Base-by-base conservation (phyloP, 2,329 filamentous ascomycete species). In the Penicillium griseofulvum region DNA sequence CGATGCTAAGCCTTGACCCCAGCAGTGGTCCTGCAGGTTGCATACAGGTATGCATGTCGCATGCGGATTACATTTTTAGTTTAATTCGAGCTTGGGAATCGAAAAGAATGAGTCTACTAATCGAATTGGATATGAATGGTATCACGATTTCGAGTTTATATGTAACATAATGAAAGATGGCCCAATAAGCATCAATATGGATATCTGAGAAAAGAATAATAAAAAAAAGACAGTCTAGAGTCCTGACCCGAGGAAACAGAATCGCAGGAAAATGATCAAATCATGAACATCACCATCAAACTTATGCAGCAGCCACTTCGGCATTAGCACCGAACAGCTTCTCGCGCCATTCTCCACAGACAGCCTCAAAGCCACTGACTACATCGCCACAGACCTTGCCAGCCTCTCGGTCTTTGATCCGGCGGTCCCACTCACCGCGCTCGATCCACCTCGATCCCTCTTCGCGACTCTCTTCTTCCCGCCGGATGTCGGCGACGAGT, bases 291-390 rank as follows among this genome's bases (percentile, higher is more conserved):
- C 50, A 53, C 33, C 9, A 50, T 26, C 29, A 24, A 19, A 26
- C 19, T 56, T 57, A 73, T 51, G 66, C 67, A 49, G 71, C 69
- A 34, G 66, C 69, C 26, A 68, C 65, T 58, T 72, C 69, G 17
- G 71, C 60, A 44, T 65, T 65, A 52, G 65, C 63, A n/a, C 74
- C 86, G 57, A 91, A 81, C 45, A 96, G 76, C 63, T 88, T 84
- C 68, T 87, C 85, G 69, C 92, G 84, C 89, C 92, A 94, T 54
- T 85, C 83, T 54, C 92, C 87, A 75, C 91, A 97, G 1, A 93
- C 87, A 69, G 91, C 87, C 73, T 97, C 93, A 68, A 99, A 97
- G 0, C 94, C 94, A 43, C 88, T 87, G 33, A 97, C 87, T 1
- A 99, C 92, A 57, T 95, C 91, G 5, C 87, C 82, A 73, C 94